phyloP scores from a whole-genome alignment of 2,329 filamentous ascomycete species.

The Alternaria triticimaculans region DNA sequence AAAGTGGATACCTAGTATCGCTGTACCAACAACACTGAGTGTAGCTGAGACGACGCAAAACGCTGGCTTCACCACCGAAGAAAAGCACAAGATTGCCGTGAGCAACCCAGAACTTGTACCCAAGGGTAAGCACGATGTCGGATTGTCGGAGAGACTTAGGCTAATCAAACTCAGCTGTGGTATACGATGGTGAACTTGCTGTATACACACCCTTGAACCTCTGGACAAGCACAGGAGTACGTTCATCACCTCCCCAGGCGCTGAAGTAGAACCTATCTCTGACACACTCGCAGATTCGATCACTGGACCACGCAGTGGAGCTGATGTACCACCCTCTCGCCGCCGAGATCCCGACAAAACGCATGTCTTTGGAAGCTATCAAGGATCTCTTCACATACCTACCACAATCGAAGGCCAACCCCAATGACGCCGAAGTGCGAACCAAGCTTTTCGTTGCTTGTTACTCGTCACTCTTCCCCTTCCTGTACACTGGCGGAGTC shows the following conservation, averaged over 20 bases:
- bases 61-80: conserved; percentile 60
- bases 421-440: conserved; percentile 56
- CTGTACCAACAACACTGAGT: conserved; percentile 51
- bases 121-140: conserved; percentile 32
- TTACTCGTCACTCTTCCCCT: conserved; percentile 57
- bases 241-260: conserved; percentile 1
- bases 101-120: conserved; percentile 53
- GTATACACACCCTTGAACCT: conserved; percentile 59
- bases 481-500: conserved; percentile 58
- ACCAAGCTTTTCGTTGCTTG: conserved; percentile 61
- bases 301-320: conserved; percentile 64
- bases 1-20: conserved; percentile 48
- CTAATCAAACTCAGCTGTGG: conserved; percentile 50
- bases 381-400: conserved; percentile 60
- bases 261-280: background rate
- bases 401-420: conserved; percentile 56
- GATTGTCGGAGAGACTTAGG: background rate
- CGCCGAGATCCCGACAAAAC: conserved; percentile 57
- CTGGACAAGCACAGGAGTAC: conserved; percentile 59
- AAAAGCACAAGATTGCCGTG: conserved; percentile 60
- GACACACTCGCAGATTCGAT: conserved; percentile 49
- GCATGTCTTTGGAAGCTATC: conserved; percentile 56
- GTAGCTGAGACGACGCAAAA: conserved; percentile 62
- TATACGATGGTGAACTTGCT: conserved; percentile 62
- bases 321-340: conserved; percentile 61